Base-by-base conservation (phyloP, 2,329 filamentous ascomycete genomes). In the Davidsoniella virescens region DNA sequence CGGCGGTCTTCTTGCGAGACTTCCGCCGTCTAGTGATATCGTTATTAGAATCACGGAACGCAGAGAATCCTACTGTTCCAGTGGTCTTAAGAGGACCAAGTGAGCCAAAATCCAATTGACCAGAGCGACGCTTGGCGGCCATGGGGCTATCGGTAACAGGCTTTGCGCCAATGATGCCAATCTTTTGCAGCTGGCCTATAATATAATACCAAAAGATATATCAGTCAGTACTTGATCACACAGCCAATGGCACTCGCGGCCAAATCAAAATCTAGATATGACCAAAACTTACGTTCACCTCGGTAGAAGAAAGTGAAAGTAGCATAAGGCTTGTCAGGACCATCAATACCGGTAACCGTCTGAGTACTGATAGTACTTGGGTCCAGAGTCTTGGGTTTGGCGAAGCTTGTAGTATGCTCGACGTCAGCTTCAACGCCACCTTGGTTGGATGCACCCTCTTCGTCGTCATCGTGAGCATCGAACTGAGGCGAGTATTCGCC, bases 401-500 rank as follows among this genome's bases (percentile, higher is more conserved):
- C 90, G 65, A 96, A 96, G 62, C 88, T 94, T 6, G 92, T 96
- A 2, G 92, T 96, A 63, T 98, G 92, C 65, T 96, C 92, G 51
- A 95, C 77, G 60, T 94, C 87, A 39, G 79, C 83, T 58, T 88
- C 84, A 10, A 53, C 50, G 14, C 55, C 49, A 16, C 40, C 47
- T 38, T 53, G 49, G 29, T 43, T 51, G 18, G 52, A 44, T 20
- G 52, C 53, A 12, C 71, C 71, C 16, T 72, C 69, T 49, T 83
- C 80, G 55, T 94, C 88, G 55, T 94, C 90, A 60, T 96, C 92
- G 59, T 96, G 87, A 2, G 90, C 90, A 63, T 94, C 88, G 56
- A 96, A 96, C 60, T 96, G 92, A 10, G 92, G 92, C 1, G 88
- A 94, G 65, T 96, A 98, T 65, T 98, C 92, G 55, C 92, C 92